phyloP scores from a whole-genome alignment of 2,329 filamentous ascomycete species.

The Chaetomiaceae sp. region DNA sequence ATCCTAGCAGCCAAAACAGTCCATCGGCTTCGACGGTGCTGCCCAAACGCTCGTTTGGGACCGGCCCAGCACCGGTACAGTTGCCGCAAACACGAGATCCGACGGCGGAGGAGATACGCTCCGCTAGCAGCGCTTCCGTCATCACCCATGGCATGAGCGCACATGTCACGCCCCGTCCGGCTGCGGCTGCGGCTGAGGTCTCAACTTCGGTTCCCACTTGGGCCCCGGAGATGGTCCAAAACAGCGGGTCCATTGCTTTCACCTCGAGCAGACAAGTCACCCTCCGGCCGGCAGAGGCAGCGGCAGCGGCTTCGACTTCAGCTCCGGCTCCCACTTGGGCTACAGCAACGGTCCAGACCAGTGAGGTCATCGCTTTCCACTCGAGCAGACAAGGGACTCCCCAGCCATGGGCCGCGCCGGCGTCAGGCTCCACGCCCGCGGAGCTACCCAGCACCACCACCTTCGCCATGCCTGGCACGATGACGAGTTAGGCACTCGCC shows the following conservation, averaged over 20 bases:
- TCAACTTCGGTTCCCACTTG: too few relatives aligned
- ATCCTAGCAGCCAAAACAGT: slow-evolving; percentile 2
- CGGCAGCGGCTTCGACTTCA: too few relatives aligned
- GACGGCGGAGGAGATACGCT: background rate
- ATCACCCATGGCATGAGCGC: background rate
- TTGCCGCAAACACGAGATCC: background rate
- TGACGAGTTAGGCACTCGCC: slow-evolving; percentile 7
- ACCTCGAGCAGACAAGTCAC: too few relatives aligned
- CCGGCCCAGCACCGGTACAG: slow-evolving; percentile 6
- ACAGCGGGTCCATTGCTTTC: too few relatives aligned
- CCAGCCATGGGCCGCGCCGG: background rate
- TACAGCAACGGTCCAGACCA: too few relatives aligned
- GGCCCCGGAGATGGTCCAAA: too few relatives aligned
- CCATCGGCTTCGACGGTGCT: slow-evolving; percentile 7
- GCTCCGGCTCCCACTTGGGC: background rate
- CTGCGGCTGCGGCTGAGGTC: too few relatives aligned
- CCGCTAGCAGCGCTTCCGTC: background rate
- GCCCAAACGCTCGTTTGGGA: slow-evolving; percentile 6
- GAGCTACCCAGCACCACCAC: slow-evolving; percentile 1
- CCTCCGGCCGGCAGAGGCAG: too few relatives aligned
- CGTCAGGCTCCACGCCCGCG: background rate
- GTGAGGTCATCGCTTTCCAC: too few relatives aligned
- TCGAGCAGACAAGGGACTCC: too few relatives aligned
- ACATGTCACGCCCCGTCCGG: too few relatives aligned
- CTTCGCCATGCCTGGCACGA: slow-evolving; percentile 8